A percentile compares a stretch with the other conserved stretches of the same genome.
Evolutionary conservation across 345 rosid species (phyloP).

Genomic region (Sisymbrium altissimum): DNA sequence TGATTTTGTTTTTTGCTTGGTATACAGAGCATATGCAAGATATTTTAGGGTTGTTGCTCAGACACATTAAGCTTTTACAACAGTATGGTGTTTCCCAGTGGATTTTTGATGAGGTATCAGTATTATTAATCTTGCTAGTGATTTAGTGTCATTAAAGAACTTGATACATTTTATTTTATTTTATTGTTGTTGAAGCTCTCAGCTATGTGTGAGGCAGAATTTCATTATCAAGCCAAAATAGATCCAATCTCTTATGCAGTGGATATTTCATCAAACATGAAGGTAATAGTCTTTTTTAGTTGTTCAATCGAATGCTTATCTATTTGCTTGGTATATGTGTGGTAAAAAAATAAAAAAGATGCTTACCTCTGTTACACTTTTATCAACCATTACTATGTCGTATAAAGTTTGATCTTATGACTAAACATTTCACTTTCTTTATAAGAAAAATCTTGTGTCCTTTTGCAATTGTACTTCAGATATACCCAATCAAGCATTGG

Average conservation of each 20-base stretch:
- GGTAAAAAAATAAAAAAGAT: neutral
- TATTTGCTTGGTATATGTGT: neutral
- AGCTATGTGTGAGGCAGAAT: conserved; percentile 63
- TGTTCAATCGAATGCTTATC: neutral
- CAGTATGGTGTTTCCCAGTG: conserved; percentile 74
- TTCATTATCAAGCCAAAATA: conserved; percentile 81
- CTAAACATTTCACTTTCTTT: no score
- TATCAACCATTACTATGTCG: neutral
- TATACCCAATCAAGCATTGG: conserved; percentile 78
- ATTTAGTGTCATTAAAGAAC: conserved; percentile 17
- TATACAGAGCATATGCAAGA: conserved; percentile 76
- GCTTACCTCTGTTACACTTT: neutral
- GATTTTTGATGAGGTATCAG: conserved; percentile 90
- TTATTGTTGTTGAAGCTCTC: conserved; percentile 63
- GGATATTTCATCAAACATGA: conserved; percentile 53
- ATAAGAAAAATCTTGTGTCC: neutral
- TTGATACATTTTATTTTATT: conserved; percentile 20
- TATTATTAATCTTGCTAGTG: neutral
- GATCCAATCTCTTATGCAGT: conserved; percentile 58
- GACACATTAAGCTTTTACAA: conserved; percentile 61
- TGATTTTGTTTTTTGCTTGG: neutral
- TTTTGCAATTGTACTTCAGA: conserved; percentile 38
- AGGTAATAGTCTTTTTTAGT: conserved; percentile 37
- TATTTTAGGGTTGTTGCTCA: conserved; percentile 70
- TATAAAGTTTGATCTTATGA: neutral